Evolutionary conservation across 306 rosid species (phyloP).

Genomic region (Lathyrus sativus): DNA sequence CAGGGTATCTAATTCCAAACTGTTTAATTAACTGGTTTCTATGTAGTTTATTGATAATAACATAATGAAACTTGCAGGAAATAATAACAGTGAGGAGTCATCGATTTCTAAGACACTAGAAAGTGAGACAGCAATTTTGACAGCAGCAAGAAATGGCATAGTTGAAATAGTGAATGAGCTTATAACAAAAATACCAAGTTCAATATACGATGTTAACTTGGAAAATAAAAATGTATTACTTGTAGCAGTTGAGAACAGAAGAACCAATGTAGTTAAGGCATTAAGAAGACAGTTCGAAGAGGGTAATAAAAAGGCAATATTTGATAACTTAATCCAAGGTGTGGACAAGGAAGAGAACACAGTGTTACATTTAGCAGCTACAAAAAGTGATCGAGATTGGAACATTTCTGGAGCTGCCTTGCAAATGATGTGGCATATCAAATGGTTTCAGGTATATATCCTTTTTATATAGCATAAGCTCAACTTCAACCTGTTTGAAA

Average conservation of each 20-base stretch:
- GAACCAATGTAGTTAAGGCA: not conserved
- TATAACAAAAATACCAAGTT: not conserved
- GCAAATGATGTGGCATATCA: slow-evolving; percentile 45
- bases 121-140: slow-evolving; percentile 9
- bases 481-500: too few relatives aligned
- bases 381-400: slow-evolving; percentile 12
- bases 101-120: too few relatives aligned
- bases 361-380: slow-evolving; percentile 9
- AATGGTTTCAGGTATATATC: slow-evolving; percentile 39
- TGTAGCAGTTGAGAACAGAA: slow-evolving; percentile 32
- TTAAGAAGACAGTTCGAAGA: not conserved
- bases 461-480: too few relatives aligned
- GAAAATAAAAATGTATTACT: slow-evolving; percentile 33
- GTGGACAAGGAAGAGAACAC: not conserved
- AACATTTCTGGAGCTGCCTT: slow-evolving; percentile 36
- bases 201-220: slow-evolving; percentile 24
- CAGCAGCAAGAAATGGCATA: slow-evolving; percentile 39
- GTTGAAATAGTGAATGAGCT: slow-evolving; percentile 32
- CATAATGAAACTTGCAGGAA: too few relatives aligned
- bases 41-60: too few relatives aligned
- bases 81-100: too few relatives aligned
- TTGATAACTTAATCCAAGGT: not conserved
- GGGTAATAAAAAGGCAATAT: not conserved
- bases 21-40: too few relatives aligned
- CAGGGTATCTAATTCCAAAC: too few relatives aligned